Percentiles rank a stretch among this genome's conserved stretches.
Conservation (phyloP, 129 eudicot species). For the Lactuca saligna region DNA sequence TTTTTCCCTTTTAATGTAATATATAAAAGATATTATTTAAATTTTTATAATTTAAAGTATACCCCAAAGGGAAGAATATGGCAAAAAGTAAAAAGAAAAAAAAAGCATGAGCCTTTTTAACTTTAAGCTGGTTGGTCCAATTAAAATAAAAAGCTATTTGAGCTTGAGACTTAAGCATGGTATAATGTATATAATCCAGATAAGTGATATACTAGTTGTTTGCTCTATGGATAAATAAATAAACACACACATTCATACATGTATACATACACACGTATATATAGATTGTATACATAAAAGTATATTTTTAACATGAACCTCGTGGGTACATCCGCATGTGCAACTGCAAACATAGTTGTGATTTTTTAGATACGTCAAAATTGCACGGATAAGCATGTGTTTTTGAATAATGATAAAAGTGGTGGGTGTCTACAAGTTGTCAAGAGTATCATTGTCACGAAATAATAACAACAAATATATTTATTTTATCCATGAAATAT, state of each 20-base stretch:
- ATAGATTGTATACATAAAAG: not conserved
- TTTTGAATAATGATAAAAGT: not conserved
- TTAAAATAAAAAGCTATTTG: constrained; percentile 8
- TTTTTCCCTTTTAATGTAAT: too few relatives aligned
- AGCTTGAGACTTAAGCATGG: constrained; percentile 41
- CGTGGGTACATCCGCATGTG: not conserved
- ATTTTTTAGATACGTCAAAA: too few relatives aligned
- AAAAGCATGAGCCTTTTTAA: constrained; percentile 28
- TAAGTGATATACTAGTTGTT: too few relatives aligned
- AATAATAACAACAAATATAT: too few relatives aligned
- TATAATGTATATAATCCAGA: constrained; percentile 5
- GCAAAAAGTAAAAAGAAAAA: constrained; percentile 1
- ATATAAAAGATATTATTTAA: too few relatives aligned
- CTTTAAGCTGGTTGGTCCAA: constrained; percentile 24
- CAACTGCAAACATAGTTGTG: not conserved
- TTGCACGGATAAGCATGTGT: not conserved
- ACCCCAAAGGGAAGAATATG: constrained; percentile 19
- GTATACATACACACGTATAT: too few relatives aligned
- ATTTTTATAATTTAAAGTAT: not conserved
- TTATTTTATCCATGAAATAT: too few relatives aligned
- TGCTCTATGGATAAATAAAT: too few relatives aligned
- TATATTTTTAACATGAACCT: too few relatives aligned
- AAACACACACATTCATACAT: too few relatives aligned
- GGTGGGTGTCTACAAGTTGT: not conserved
- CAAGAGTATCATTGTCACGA: not conserved